phyloP scores from a whole-genome alignment of 2,329 filamentous ascomycete genomes.

The Claviceps maximensis region DNA sequence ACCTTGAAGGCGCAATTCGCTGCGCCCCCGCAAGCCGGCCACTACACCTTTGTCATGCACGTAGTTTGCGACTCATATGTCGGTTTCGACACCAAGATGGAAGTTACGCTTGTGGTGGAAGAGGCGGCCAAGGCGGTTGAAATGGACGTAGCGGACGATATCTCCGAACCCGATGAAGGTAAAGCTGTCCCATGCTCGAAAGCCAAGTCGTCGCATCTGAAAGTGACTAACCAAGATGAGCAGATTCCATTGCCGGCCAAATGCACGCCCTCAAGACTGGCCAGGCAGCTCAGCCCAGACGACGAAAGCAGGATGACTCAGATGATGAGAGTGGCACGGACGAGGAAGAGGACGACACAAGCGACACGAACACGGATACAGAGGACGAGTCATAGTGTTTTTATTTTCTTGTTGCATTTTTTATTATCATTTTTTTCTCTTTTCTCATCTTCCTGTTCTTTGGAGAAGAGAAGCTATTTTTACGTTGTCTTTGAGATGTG shows the following conservation, averaged over 20 bases:
- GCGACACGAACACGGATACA: constrained; percentile 56
- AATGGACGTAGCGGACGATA: constrained; percentile 80
- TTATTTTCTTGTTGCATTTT: not conserved
- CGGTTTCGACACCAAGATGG: constrained; percentile 83
- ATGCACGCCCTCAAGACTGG: constrained; percentile 78
- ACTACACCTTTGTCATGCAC: constrained; percentile 92
- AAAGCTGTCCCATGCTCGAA: constrained; percentile 14
- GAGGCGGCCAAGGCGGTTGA: constrained; percentile 74
- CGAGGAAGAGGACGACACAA: constrained; percentile 50
- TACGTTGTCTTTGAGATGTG: not conserved
- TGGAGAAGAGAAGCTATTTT: not conserved
- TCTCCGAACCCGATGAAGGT: constrained; percentile 97
- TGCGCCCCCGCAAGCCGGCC: constrained; percentile 79
- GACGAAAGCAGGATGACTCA: constrained; percentile 44
- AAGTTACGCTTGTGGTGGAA: constrained; percentile 79
- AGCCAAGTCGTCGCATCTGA: not conserved
- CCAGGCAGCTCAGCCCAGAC: constrained; percentile 43
- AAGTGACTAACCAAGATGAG: not conserved
- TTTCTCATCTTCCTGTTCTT: not conserved
- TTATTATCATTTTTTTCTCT: not conserved
- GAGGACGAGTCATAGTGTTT: constrained; percentile 40
- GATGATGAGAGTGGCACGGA: constrained; percentile 76
- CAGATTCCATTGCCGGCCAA: constrained; percentile 80
- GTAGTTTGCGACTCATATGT: constrained; percentile 90
- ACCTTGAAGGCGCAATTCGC: constrained; percentile 96